These are phyloP conservation scores for Moniliophthora roreri DNA, from an alignment of 1,284 basidiomycete genomes.

Conservation along the genomic window DNA sequence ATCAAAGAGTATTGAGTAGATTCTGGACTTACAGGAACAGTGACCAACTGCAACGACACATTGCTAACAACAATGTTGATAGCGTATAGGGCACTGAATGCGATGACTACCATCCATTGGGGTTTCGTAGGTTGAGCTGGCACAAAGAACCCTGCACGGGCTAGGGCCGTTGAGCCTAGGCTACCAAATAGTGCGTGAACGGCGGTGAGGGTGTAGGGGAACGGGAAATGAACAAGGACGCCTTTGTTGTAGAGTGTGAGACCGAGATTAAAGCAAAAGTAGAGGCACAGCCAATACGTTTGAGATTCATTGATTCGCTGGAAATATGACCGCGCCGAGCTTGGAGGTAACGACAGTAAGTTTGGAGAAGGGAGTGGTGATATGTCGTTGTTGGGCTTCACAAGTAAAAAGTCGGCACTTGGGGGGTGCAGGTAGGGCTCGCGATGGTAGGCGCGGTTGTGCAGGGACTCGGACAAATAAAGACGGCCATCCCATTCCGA, in stretches of 20 bases:
- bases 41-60: constrained; percentile 83
- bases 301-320: constrained; percentile 22
- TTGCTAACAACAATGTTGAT: constrained; percentile 94
- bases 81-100: constrained; percentile 87
- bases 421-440: constrained; percentile 20
- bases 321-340: constrained; percentile 8
- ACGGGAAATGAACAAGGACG: constrained; percentile 87
- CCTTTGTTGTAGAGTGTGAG: constrained; percentile 93
- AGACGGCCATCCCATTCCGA: constrained; percentile 2
- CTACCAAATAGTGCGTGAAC: constrained; percentile 83
- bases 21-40: constrained; percentile 73
- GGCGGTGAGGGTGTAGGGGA: constrained; percentile 89
- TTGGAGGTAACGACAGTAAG: constrained; percentile 8
- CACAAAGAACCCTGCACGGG: constrained; percentile 59
- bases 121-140: constrained; percentile 55
- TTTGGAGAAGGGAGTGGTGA: constrained; percentile 14
- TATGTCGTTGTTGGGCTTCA: constrained; percentile 13
- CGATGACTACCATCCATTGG: constrained; percentile 66
- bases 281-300: constrained; percentile 69
- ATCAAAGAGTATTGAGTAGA: background rate
- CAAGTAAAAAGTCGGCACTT: constrained; percentile 5
- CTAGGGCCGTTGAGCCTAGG: constrained; percentile 74
- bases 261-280: constrained; percentile 87
- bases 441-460: constrained; percentile 21
- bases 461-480: constrained; percentile 8